These are phyloP conservation scores for Punica granatum DNA, from an alignment of 345 rosid species.

Conservation along the genomic window DNA sequence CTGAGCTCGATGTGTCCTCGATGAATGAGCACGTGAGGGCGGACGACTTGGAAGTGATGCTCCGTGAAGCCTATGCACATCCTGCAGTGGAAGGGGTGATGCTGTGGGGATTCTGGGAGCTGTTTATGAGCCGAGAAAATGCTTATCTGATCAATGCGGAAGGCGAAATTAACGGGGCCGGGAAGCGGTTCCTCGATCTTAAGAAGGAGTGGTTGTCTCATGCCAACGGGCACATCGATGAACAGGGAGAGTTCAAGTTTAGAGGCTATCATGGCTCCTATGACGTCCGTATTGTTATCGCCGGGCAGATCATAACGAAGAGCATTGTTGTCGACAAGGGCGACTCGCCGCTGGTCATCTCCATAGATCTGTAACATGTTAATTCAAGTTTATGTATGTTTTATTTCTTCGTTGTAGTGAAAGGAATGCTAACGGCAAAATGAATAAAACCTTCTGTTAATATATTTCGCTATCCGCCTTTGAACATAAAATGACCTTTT, in stretches of 20 bases:
- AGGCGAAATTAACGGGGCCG: slow-evolving; percentile 82
- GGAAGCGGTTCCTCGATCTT: slow-evolving; percentile 61
- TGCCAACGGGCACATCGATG: slow-evolving; percentile 44
- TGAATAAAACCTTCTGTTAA: no score
- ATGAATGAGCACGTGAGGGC: slow-evolving; percentile 68
- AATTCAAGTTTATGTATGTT: not conserved
- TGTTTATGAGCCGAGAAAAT: slow-evolving; percentile 74
- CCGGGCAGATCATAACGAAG: slow-evolving; percentile 30
- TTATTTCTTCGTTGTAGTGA: no score
- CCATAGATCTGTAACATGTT: slow-evolving; percentile 29
- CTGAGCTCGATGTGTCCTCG: slow-evolving; percentile 90
- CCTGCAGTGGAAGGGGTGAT: slow-evolving; percentile 82
- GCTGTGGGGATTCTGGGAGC: slow-evolving; percentile 99
- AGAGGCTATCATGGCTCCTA: slow-evolving; percentile 88
- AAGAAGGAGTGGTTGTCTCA: slow-evolving; percentile 69
- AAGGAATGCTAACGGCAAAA: no score
- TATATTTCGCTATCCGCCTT: no score
- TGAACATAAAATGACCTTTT: no score
- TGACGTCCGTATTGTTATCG: slow-evolving; percentile 29
- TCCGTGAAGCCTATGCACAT: slow-evolving; percentile 88
- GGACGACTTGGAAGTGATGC: slow-evolving; percentile 88
- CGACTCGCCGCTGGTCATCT: slow-evolving; percentile 41
- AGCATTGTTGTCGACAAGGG: slow-evolving; percentile 61
- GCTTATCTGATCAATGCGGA: slow-evolving; percentile 84
- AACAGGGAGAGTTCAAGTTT: slow-evolving; percentile 48